A percentile compares a stretch with the other conserved stretches of the same genome.
Evolutionary conservation across 2,329 filamentous ascomycete species (phyloP).

Genomic region (Scorias spongiosa): DNA sequence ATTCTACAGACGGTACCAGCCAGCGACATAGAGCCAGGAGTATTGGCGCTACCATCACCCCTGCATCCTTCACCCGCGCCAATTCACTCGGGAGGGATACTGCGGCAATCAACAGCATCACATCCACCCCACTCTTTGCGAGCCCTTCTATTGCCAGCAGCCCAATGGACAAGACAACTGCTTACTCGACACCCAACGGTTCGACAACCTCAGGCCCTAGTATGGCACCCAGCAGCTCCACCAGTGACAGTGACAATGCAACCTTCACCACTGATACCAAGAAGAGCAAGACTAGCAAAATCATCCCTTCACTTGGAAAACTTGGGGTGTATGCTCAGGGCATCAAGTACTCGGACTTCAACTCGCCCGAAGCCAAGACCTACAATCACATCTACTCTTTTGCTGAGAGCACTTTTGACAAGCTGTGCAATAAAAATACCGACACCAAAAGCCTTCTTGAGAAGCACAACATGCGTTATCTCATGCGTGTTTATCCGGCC

Average conservation of each 20-base stretch:
- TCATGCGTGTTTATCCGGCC: constrained; percentile 91
- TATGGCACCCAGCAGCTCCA: constrained; percentile 40
- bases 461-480: constrained; percentile 76
- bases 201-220: constrained; percentile 41
- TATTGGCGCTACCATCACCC: constrained; percentile 49
- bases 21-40: constrained; percentile 41
- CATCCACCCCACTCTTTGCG: constrained; percentile 33
- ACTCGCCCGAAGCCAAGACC: constrained; percentile 59
- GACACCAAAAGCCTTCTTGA: constrained; percentile 66
- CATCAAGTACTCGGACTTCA: constrained; percentile 72
- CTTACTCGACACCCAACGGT: constrained; percentile 36
- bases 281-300: constrained; percentile 60
- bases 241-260: constrained; percentile 63
- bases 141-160: constrained; percentile 36
- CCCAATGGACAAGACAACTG: constrained; percentile 31
- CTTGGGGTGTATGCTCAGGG: constrained; percentile 66
- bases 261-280: constrained; percentile 43
- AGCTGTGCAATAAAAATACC: constrained; percentile 58
- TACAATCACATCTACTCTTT: constrained; percentile 96
- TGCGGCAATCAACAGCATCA: constrained; percentile 17
- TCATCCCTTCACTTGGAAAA: constrained; percentile 65
- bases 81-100: constrained; percentile 42
- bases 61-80: constrained; percentile 41
- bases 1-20: constrained; percentile 20
- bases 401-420: constrained; percentile 76